Evolutionary conservation across 2,329 filamentous ascomycete species (phyloP), one percentile per base, ranked within the genome.

Genomic region (Rasamsonia emersonii): DNA sequence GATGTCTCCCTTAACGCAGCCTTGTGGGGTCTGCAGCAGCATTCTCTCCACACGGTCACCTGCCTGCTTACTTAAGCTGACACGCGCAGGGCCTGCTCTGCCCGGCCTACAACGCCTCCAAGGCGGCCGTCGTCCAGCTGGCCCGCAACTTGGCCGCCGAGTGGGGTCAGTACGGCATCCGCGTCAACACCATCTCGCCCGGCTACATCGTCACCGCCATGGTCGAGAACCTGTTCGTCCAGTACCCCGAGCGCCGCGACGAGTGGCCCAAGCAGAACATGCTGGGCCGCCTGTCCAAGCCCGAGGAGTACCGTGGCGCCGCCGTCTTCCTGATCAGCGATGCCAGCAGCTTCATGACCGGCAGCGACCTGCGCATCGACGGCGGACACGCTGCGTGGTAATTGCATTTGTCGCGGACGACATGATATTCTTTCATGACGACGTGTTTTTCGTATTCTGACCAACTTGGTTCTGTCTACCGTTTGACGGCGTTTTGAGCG

Each of bases 181-280:
- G 65, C 18, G 62, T 68, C 45, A 68, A 68, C 49, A 65, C 64
- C 24, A 55, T 68, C 31, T 64, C 56, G 4, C 64, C 64, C 2
- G 64, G 64, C 28, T 65, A 67, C 43, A 67, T 67, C 36, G 56
- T 62, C 30, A 65, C 63, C 3, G 51, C 60, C 24, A 65, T 66
- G 62, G 61, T 65, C 7, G 59, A 62, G 45, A 50, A 57, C 20
- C 43, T 65, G 18, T 63, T 62, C 32, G 25, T 53, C 9, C 68
- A 78, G 31, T 93, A 82, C 82, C 76, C 82, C 4, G 78, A 72
- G 44, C 79, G 88, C 54, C 91, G 89, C 56, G 86, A 53, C 6
- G 71, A 78, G 38, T 93, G 86, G 86, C 75, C 82, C 10, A 79
- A 71, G 46, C 79, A 89, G 59, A 93, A 93, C 59, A 91, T 93